Percentiles rank a stretch among this genome's conserved stretches.
Conservation (phyloP, 1,139 yeast genomes). For the Torulaspora pretoriensis region DNA sequence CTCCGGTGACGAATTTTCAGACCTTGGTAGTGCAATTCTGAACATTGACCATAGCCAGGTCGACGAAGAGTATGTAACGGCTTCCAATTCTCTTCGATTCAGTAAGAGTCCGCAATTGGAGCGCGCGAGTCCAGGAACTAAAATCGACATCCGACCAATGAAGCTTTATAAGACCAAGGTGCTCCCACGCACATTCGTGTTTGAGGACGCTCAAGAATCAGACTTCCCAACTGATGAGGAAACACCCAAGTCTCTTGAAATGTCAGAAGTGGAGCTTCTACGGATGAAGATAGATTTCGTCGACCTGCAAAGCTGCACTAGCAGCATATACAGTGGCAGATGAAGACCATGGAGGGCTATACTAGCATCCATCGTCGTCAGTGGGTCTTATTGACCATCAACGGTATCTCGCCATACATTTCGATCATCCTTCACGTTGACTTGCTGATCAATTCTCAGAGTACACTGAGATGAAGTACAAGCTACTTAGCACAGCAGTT, state of each 20-base stretch:
- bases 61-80: slow-evolving; percentile 18
- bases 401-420: not conserved
- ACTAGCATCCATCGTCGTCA: not conserved
- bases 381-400: not conserved
- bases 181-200: not conserved
- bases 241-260: not conserved
- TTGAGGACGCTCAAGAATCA: slow-evolving; percentile 1
- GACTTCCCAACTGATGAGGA: not conserved
- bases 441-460: not conserved
- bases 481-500: not conserved
- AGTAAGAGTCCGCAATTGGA: not conserved
- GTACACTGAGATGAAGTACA: not conserved
- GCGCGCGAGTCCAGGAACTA: not conserved
- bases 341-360: not conserved
- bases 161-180: not conserved
- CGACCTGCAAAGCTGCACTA: slow-evolving; percentile 9
- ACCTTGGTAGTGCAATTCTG: slow-evolving; percentile 14
- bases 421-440: slow-evolving; percentile 2
- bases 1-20: slow-evolving; percentile 29
- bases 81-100: slow-evolving; percentile 16
- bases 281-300: slow-evolving; percentile 20
- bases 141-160: not conserved
- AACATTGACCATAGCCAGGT: slow-evolving; percentile 3
- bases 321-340: slow-evolving; percentile 18
- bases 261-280: slow-evolving; percentile 3